Percentiles rank a stretch among this genome's conserved stretches.
Evolutionary conservation across 257 asterid genomes (phyloP).

Genomic region (Solanum verrucosum): DNA sequence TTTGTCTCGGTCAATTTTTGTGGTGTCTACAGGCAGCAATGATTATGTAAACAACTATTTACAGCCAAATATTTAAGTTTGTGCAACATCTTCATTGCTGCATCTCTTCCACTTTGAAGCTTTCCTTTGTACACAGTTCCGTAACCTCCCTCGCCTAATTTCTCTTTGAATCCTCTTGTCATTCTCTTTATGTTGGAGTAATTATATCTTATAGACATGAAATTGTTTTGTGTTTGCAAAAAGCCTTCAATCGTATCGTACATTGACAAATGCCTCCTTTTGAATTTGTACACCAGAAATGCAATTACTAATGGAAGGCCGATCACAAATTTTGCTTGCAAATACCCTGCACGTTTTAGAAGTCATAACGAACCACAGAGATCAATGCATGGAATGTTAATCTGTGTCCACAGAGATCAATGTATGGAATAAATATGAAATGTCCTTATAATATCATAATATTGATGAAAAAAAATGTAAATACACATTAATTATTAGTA

Average conservation of each 20-base stretch:
- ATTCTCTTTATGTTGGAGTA: too few species aligned
- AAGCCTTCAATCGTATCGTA: background rate
- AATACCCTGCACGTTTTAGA: background rate
- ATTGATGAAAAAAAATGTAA: too few species aligned
- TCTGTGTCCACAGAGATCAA: too few species aligned
- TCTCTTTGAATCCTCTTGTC: too few species aligned
- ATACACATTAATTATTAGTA: too few species aligned
- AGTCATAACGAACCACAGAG: background rate
- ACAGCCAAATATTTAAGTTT: background rate
- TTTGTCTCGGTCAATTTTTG: slow-evolving; percentile 39
- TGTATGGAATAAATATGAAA: too few species aligned
- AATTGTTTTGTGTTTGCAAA: background rate
- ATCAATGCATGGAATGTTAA: background rate
- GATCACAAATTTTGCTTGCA: accelerated
- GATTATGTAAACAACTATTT: slow-evolving; percentile 61
- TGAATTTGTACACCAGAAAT: background rate
- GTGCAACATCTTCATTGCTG: background rate
- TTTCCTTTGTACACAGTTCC: too few species aligned
- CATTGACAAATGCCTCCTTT: background rate
- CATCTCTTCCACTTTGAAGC: too few species aligned
- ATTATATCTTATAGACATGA: too few species aligned
- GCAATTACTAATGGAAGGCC: background rate
- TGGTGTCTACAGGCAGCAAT: slow-evolving; percentile 46
- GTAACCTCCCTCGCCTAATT: too few species aligned
- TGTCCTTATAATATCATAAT: too few species aligned